phyloP scores from a whole-genome alignment of 345 rosid species.

The Populus deltoides region DNA sequence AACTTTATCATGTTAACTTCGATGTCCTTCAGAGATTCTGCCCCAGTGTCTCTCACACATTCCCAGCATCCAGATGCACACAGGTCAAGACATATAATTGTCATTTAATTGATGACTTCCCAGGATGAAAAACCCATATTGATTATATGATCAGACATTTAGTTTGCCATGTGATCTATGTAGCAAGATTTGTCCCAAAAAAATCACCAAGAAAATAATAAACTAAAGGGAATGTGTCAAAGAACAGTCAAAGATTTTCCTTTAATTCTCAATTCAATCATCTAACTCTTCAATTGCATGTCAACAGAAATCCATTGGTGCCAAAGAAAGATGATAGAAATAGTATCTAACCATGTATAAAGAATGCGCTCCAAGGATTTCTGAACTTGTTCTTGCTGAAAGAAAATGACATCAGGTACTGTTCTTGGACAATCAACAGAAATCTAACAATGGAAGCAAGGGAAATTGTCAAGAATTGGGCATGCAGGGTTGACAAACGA shows the following conservation, averaged over 20 bases:
- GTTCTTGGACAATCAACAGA: slow-evolving; percentile 99
- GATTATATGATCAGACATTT: not conserved
- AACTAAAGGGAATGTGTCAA: not conserved
- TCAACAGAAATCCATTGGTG: not conserved
- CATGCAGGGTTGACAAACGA: not conserved
- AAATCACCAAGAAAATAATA: not conserved
- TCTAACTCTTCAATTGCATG: not conserved
- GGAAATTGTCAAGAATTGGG: slow-evolving; percentile 12
- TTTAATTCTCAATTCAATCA: not conserved
- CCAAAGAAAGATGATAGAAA: slow-evolving; percentile 2
- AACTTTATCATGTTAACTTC: not conserved
- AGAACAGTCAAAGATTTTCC: not conserved
- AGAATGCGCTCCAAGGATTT: slow-evolving; percentile 96
- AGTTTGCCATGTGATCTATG: not conserved
- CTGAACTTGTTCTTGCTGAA: slow-evolving; percentile 93
- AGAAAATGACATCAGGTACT: slow-evolving; percentile 89
- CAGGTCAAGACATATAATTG: not conserved
- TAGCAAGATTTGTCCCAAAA: not conserved
- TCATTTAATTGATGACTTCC: not conserved
- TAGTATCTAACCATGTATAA: slow-evolving; percentile 75
- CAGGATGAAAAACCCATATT: not conserved
- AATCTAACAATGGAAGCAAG: slow-evolving; percentile 48
- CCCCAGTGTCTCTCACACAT: not conserved
- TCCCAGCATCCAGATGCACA: not conserved
- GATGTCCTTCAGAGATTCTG: not conserved